phyloP scores from a whole-genome alignment of 139 green algal species.

The Asterochloris erici region DNA sequence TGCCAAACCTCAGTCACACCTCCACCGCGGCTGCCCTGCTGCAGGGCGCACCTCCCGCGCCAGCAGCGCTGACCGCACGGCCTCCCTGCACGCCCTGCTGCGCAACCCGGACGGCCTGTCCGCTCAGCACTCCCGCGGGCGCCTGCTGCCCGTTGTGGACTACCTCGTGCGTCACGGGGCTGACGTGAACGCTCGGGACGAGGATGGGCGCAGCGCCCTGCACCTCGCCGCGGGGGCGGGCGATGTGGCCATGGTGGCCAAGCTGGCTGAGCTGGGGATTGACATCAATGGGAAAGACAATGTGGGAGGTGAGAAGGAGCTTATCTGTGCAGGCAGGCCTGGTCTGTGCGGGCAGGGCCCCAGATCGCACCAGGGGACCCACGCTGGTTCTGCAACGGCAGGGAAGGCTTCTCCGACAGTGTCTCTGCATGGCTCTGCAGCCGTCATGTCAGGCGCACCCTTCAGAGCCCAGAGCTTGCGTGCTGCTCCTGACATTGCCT shows the following conservation, averaged over 20 bases:
- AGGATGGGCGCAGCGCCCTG: conserved; percentile 52
- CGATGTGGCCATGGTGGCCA: conserved; percentile 50
- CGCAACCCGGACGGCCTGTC: background rate
- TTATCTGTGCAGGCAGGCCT: too few relatives aligned
- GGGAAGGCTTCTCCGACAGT: background rate
- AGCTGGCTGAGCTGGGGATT: conserved; percentile 50
- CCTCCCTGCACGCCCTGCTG: too few relatives aligned
- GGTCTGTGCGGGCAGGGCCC: too few relatives aligned
- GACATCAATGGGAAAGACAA: conserved; percentile 53
- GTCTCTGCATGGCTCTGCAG: background rate
- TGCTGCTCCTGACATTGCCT: background rate
- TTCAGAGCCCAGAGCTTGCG: too few relatives aligned
- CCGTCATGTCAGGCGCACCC: background rate
- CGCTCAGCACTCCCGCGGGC: conserved; percentile 41
- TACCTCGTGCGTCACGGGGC: conserved; percentile 45
- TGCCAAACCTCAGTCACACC: too few relatives aligned
- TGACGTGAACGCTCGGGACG: conserved; percentile 39
- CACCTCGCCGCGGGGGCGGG: conserved; percentile 54
- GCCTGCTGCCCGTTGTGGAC: conserved; percentile 47
- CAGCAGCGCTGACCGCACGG: too few relatives aligned
- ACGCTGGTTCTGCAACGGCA: too few relatives aligned
- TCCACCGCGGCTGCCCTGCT: too few relatives aligned
- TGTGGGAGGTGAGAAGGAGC: conserved; percentile 27
- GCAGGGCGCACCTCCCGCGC: too few relatives aligned
- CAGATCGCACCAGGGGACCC: too few relatives aligned